Base-by-base conservation (phyloP, 2,329 filamentous ascomycete species). In the Paecilomyces formosus region DNA sequence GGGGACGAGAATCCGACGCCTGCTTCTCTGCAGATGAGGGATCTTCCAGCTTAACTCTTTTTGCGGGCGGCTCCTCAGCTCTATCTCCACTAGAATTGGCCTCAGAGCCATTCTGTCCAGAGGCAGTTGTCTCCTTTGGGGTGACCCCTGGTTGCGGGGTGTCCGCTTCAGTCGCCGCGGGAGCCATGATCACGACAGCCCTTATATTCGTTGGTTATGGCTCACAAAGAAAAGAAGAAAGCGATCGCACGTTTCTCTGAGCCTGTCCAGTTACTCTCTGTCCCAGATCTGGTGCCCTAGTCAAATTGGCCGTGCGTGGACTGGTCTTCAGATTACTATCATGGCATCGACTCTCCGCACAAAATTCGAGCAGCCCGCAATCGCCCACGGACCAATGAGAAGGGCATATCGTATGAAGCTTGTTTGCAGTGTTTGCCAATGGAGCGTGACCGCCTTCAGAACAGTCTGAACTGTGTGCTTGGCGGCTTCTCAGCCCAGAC, bases 11-110 rank as follows among this genome's bases (percentile, higher is more conserved):
- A 58, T 71, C 65, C 18, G 58, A 55, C 24, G 61, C 63, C 13
- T 68, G 60, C 6, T 65, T 65, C 50, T 70, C 68, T 30, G 63
- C 53, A 13, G 62, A 30, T 1, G 65, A 58, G 2, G 63, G n/a
- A 24, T 72, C 70, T 6, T 82, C 79, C 55, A 83, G 70, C 73
- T 83, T 88, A 64, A 82, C 76, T 66, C 84, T 81, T 76, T 89
- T 89, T 55, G 81, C 73, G 45, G 82, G 78, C 59, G 81, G 79
- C 64, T 74, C 76, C 56, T 74, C 71, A 12, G 68, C 60, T 15
- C 54, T 49, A 55, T 68, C 70, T 55, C 73, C 70, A 52, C 62
- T 60, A 22, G 62, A 60, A 60, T 69, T 65, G 56, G 60, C 67
- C 60, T 64, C 68, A 21, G 57, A 31, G 18, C 57, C 56, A 21